Evolutionary conservation across 257 asterid genomes (phyloP).

Genomic region (Ajuga chamaepitys): DNA sequence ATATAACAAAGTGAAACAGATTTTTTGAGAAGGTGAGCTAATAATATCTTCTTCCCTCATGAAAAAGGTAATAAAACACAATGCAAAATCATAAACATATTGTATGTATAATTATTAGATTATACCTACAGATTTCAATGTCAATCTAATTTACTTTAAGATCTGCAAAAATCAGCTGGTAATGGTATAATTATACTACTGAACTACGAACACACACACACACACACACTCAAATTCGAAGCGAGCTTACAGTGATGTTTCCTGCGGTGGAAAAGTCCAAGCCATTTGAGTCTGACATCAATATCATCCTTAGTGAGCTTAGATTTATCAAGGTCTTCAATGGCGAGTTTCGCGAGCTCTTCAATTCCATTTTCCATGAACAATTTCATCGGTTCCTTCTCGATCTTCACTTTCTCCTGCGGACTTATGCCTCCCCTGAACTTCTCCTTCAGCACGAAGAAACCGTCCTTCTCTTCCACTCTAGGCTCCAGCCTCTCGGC

Average conservation of each 20-base stretch:
- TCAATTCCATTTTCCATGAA: slow-evolving; percentile 82
- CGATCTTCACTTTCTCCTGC: slow-evolving; percentile 78
- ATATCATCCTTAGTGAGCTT: slow-evolving; percentile 76
- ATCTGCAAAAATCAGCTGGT: not conserved
- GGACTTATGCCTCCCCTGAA: slow-evolving; percentile 79
- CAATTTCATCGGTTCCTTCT: slow-evolving; percentile 79
- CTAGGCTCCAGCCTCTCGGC: slow-evolving; percentile 63
- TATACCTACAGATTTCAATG: not conserved
- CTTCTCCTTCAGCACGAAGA: slow-evolving; percentile 71
- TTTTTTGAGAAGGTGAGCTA: too few relatives aligned
- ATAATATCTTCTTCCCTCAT: too few relatives aligned
- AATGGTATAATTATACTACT: not conserved
- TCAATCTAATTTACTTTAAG: not conserved
- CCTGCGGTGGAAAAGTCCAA: slow-evolving; percentile 88
- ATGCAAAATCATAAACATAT: too few relatives aligned
- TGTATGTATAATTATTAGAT: too few relatives aligned
- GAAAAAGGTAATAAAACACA: too few relatives aligned
- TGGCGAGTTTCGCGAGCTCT: slow-evolving; percentile 50
- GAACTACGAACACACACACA: too few relatives aligned
- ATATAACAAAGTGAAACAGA: too few relatives aligned
- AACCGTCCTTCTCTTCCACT: slow-evolving; percentile 73
- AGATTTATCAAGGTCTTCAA: slow-evolving; percentile 70
- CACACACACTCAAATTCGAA: too few relatives aligned
- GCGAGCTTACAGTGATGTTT: slow-evolving; percentile 72
- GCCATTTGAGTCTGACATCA: slow-evolving; percentile 93